Conservation (phyloP, 805 yeast genomes). For the Metschnikowia cerradonensis region DNA sequence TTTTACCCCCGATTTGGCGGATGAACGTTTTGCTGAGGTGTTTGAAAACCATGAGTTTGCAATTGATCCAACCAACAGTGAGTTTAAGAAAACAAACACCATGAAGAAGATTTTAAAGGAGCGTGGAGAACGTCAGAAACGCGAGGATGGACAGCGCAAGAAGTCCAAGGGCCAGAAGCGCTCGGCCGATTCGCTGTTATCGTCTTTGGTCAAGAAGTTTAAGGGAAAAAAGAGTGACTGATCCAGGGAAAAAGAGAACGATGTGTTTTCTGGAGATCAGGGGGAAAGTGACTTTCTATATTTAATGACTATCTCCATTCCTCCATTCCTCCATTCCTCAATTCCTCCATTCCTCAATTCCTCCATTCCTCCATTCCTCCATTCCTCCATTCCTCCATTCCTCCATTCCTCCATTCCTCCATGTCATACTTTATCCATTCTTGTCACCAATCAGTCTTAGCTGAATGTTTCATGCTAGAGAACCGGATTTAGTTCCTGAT, state of each 20-base stretch:
- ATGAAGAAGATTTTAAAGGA: slow-evolving; percentile 82
- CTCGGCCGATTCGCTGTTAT: slow-evolving; percentile 7
- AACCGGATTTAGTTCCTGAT: no score
- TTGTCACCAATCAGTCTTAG: no score
- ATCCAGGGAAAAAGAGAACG: background rate
- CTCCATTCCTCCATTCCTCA: no score
- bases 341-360: no score
- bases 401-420: no score
- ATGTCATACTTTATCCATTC: no score
- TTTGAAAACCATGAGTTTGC: slow-evolving; percentile 87
- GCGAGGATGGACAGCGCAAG: slow-evolving; percentile 5
- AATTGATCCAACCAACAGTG: slow-evolving; percentile 90
- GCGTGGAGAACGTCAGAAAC: slow-evolving; percentile 51
- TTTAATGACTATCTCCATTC: no score
- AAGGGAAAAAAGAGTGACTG: slow-evolving; percentile 34
- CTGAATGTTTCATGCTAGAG: no score
- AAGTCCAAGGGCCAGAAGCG: slow-evolving; percentile 3
- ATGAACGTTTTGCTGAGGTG: slow-evolving; percentile 80
- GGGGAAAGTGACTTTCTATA: no score
- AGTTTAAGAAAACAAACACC: slow-evolving; percentile 79
- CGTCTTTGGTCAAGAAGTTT: slow-evolving; percentile 46
- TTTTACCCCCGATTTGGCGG: slow-evolving; percentile 69
- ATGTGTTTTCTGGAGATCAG: no score
- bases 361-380: no score
- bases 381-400: no score